A percentile compares a stretch with the other conserved stretches of the same genome.
Conservation (phyloP, 2,329 filamentous ascomycete species). For the Fusarium humuli region DNA sequence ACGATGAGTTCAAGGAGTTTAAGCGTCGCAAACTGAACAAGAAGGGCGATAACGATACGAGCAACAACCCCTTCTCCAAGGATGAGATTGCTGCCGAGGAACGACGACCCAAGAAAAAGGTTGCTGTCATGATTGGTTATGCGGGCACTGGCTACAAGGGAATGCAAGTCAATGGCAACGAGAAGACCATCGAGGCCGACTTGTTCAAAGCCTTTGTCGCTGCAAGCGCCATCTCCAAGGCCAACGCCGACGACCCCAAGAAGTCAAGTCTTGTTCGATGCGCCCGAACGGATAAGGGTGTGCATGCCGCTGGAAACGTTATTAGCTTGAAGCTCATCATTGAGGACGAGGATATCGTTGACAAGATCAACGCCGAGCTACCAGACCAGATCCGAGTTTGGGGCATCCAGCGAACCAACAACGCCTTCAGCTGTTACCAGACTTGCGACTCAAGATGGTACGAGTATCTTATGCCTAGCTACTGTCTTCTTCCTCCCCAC, state of each 20-base stretch:
- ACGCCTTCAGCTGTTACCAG: constrained; percentile 94
- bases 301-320: constrained; percentile 95
- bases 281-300: constrained; percentile 95
- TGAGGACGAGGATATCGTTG: constrained; percentile 86
- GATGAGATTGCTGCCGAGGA: constrained; percentile 91
- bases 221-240: constrained; percentile 94
- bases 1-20: constrained; percentile 55
- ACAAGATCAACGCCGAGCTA: constrained; percentile 89
- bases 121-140: constrained; percentile 95
- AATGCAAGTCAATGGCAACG: constrained; percentile 86
- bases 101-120: constrained; percentile 92
- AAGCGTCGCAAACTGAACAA: constrained; percentile 57
- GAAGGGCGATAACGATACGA: constrained; percentile 49
- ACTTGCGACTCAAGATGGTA: constrained; percentile 96
- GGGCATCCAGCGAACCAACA: constrained; percentile 91
- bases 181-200: constrained; percentile 96
- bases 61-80: constrained; percentile 66
- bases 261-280: constrained; percentile 95
- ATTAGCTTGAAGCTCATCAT: constrained; percentile 96
- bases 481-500: constrained; percentile 92
- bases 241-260: constrained; percentile 95
- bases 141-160: constrained; percentile 96
- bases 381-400: constrained; percentile 92
- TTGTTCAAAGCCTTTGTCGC: constrained; percentile 91
- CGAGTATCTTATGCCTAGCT: constrained; percentile 94